phyloP scores from a whole-genome alignment of 495 filamentous ascomycete genomes.

The Lepidopterella palustris region DNA sequence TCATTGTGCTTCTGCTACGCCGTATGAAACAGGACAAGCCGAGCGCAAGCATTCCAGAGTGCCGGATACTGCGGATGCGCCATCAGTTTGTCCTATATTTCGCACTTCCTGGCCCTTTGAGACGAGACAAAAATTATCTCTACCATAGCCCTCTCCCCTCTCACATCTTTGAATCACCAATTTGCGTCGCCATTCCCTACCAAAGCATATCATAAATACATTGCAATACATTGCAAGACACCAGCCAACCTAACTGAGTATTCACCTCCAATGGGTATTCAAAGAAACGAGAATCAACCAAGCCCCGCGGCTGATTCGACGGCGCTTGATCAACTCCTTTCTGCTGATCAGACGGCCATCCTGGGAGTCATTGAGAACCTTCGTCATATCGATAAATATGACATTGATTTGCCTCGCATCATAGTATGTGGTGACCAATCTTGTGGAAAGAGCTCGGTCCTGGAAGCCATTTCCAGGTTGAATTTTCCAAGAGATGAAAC shows the following conservation, averaged over 20 bases:
- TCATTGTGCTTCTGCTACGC: background rate
- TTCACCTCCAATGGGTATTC: background rate
- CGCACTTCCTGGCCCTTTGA: background rate
- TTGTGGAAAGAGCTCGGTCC: background rate
- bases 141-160: background rate
- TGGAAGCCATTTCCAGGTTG: background rate
- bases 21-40: background rate
- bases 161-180: background rate
- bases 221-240: background rate
- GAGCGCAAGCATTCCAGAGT: background rate
- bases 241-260: background rate
- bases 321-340: background rate
- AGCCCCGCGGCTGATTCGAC: background rate
- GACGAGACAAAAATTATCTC: background rate
- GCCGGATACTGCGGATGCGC: background rate
- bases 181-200: background rate
- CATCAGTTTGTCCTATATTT: background rate
- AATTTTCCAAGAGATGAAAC: background rate
- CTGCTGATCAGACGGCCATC: background rate
- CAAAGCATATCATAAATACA: background rate
- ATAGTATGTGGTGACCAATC: background rate
- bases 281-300: background rate
- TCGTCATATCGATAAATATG: background rate
- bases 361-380: background rate
- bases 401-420: background rate